Base-by-base conservation (phyloP, 2,329 filamentous ascomycete species). In the Venturiaceae sp. region DNA sequence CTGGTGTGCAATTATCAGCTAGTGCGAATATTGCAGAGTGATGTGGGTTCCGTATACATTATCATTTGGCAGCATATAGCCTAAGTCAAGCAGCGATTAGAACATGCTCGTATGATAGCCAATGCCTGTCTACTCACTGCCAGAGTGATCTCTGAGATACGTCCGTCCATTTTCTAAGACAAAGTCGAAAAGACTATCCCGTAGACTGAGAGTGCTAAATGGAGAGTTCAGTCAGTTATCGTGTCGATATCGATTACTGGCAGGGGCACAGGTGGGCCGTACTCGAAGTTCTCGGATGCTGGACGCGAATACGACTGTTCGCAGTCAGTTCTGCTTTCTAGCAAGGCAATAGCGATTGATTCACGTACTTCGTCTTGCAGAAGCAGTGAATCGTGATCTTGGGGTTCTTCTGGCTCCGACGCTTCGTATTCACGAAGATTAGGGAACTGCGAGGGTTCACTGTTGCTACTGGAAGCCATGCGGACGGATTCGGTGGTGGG, bases 51-150 rank as follows among this genome's bases (percentile, higher is more conserved):
- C 59, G 53, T n/a, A 30, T 60, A 65, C 63, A 16, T 58, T 58
- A 34, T 64, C 63, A 36, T 62, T 64, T 9, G 64, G 63, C 16
- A 56, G 61, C 13, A 62, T 41, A 55, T 65, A 65, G 30, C 53
- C 62, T 63, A 39, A n/a, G n/a, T n/a, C n/a, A n/a, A n/a, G n/a
- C n/a, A n/a, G n/a, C n/a, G 19, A 47, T n/a, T 33, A 46, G 13
- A 50, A n/a, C 13, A 30, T 14, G 33, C 5, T 58, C 23, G 60
- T n/a, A 8, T 28, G 21, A 56, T 28, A 6, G 52, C 36, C 37
- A 34, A 14, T 46, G 14, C 21, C 23, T 23, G 5, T 28, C 13
- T n/a, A 61, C 61, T 36, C 53, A 63, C 62, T 46, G 36, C 62
- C 60, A n/a, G 53, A 46, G 19, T 37, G 44, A 28, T 54, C 61